Evolutionary conservation across 805 yeast species (phyloP), one percentile per base, ranked within the genome.

Genomic region (Suhomyces sp.): DNA sequence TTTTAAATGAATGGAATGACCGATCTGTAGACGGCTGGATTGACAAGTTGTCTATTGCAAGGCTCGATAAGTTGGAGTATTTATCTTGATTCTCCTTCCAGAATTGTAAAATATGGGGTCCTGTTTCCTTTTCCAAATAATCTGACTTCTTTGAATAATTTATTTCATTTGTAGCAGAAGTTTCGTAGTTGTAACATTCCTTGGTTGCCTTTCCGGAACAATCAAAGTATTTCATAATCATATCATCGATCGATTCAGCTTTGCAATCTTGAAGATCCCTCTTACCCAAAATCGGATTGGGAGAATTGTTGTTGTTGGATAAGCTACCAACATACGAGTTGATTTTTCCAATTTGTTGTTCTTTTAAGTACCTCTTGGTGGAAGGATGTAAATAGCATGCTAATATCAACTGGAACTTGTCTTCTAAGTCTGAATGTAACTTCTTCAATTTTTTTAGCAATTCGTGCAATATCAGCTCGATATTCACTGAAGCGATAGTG

Each of bases 141-240:
- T 29, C 46, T 1, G 57, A 12, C 10, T 41, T 26, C n/a, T 45
- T 52, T 7, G 52, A 27, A 31, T 56, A 54, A 13, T 49, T 44
- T 24, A 61, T 57, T 40, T 57, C 60, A 31, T 53, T 57, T 2
- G 56, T 51, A 6, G 61, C 60, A 9, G 60, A 59, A 5, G 66
- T 61, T 53, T 68, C 72, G 54, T 64, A 68, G 15, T 47, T 46
- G 46, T 63, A 55, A 36, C 67, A 61, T 55, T 68, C 72, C 35
- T 57, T 60, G 29, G 61, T 60, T 2, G 66, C 54, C 31, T 56
- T 65, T 5, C 70, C 71, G 6, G 64, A 60, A 50, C 71, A 68
- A 44, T 65, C 60, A 53, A 68, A 68, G 19, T 58, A 52, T 40
- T 60, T 54, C 62, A 66, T 54, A 15, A 67, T 61, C 58, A 62